Conservation (phyloP, 2,329 filamentous ascomycete genomes). For the Xylaria sp. region DNA sequence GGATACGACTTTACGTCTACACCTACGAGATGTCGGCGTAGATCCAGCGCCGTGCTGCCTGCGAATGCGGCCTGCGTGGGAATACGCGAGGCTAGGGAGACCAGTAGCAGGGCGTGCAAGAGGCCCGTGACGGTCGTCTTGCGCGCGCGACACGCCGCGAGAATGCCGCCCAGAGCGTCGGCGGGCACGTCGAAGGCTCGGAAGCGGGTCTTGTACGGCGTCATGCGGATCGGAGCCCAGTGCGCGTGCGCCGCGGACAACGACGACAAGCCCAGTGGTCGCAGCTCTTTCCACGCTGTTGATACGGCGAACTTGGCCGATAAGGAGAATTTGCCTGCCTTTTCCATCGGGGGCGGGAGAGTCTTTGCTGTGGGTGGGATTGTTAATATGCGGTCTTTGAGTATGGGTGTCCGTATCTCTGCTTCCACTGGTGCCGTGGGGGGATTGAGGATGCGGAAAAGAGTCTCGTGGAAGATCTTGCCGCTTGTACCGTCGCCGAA, state of each 20-base stretch:
- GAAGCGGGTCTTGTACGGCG: conserved; percentile 43
- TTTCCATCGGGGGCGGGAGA: conserved; percentile 25
- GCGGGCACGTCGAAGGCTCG: conserved; percentile 38
- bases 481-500: conserved; percentile 41
- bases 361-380: conserved; percentile 43
- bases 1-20: conserved; percentile 6
- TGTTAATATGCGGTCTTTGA: conserved; percentile 41
- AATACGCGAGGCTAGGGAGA: conserved; percentile 32
- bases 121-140: conserved; percentile 45
- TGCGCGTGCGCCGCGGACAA: conserved; percentile 32
- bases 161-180: conserved; percentile 16
- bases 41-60: conserved; percentile 35
- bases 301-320: conserved; percentile 30
- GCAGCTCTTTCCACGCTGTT: conserved; percentile 37
- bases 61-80: conserved; percentile 28
- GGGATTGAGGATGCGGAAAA: conserved; percentile 47
- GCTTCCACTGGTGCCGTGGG: conserved; percentile 22
- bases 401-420: conserved; percentile 33
- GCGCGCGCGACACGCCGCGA: conserved; percentile 37
- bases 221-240: conserved; percentile 41
- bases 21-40: conserved; percentile 30
- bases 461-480: conserved; percentile 43
- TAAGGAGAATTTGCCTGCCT: conserved; percentile 38
- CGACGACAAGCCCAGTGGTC: conserved; percentile 21
- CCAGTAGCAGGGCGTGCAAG: conserved; percentile 39